Percentiles rank a stretch among this genome's conserved stretches.
Evolutionary conservation across 495 filamentous ascomycete genomes (phyloP).

Genomic region (Neurospora sp.): DNA sequence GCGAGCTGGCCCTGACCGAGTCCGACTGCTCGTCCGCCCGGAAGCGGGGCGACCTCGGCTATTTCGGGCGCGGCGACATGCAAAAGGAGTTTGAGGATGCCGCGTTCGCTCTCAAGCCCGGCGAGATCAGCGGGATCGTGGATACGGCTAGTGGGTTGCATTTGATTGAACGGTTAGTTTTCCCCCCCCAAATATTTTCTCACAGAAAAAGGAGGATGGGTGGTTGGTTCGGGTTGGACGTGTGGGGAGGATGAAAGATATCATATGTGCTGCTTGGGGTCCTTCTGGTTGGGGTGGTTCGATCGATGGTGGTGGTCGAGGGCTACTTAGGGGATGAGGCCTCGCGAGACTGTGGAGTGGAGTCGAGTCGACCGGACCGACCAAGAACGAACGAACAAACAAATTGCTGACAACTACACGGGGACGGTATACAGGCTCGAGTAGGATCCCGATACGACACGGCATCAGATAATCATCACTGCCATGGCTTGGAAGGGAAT

Average conservation of each 20-base stretch:
- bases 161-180: constrained; percentile 80
- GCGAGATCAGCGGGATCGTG: constrained; percentile 74
- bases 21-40: constrained; percentile 91
- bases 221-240: too few relatives aligned
- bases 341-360: too few relatives aligned
- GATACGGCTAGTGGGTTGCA: constrained; percentile 93
- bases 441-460: not conserved
- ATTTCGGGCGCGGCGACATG: constrained; percentile 91
- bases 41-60: constrained; percentile 91
- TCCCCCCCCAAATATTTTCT: too few relatives aligned
- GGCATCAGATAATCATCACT: not conserved
- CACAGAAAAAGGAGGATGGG: not conserved
- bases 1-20: constrained; percentile 75
- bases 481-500: not conserved
- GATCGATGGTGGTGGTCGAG: too few relatives aligned
- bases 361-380: not conserved
- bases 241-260: too few relatives aligned
- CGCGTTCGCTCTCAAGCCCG: constrained; percentile 73
- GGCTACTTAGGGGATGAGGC: too few relatives aligned
- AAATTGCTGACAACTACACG: not conserved
- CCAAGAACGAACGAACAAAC: not conserved
- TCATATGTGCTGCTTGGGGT: not conserved
- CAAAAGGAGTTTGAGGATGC: constrained; percentile 98
- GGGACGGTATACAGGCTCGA: not conserved
- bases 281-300: not conserved